These are phyloP conservation scores for Aspergillus candidus DNA, from an alignment of 2,329 filamentous ascomycete species.

Conservation along the genomic window DNA sequence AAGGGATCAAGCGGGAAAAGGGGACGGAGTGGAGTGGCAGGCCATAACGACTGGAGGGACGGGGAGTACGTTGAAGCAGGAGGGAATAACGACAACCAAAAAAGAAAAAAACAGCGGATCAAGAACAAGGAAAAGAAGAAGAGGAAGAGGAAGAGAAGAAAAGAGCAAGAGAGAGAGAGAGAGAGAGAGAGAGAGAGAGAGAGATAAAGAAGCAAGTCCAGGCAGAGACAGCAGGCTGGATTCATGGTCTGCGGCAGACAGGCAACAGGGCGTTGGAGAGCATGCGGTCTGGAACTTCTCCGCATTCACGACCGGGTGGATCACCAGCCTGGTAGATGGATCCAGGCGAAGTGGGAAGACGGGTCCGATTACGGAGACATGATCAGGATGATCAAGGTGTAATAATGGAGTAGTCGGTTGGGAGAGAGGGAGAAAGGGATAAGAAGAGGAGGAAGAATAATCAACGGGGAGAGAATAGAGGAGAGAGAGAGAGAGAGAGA, in stretches of 20 bases:
- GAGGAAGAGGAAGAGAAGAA: conserved; percentile 2
- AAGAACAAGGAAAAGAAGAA: conserved; percentile 2
- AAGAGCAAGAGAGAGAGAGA: conserved; percentile 8
- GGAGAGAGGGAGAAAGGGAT: conserved; percentile 1
- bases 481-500: conserved; percentile 15
- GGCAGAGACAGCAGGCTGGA: conserved; percentile 13
- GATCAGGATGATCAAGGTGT: conserved; percentile 1
- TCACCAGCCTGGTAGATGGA: conserved; percentile 22
- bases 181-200: conserved; percentile 4
- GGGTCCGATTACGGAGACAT: conserved; percentile 20
- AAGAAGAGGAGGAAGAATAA: conserved; percentile 6
- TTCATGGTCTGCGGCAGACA: conserved; percentile 23
- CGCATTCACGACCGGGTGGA: conserved; percentile 29
- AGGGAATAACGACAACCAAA: conserved; percentile 38
- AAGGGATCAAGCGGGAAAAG: too few species aligned
- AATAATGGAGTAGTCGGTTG: background rate
- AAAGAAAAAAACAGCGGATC: conserved; percentile 14
- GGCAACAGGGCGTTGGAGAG: conserved; percentile 23
- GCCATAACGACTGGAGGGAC: conserved; percentile 29
- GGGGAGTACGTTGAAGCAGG: conserved; percentile 23
- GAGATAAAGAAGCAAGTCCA: conserved; percentile 8
- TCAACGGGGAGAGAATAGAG: conserved; percentile 10
- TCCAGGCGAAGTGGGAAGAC: too few species aligned
- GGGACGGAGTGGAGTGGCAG: too few species aligned
- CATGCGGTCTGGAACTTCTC: conserved; percentile 33